Conservation (phyloP, 23 red algal genomes). For the Gracilaria caudata region DNA sequence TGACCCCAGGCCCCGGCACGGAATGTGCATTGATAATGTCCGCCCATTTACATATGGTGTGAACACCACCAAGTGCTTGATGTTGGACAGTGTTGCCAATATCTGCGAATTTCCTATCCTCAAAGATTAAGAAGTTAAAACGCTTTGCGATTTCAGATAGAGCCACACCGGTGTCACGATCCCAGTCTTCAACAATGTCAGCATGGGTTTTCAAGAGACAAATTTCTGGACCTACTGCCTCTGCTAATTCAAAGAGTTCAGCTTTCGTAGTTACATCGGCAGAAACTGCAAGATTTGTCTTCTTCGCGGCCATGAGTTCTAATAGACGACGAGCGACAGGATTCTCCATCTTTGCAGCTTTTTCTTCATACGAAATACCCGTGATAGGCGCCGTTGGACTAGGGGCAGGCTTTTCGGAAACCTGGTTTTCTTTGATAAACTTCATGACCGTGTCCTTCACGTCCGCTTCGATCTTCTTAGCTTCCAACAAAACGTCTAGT, state of each 20-base stretch:
- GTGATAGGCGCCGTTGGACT: not conserved
- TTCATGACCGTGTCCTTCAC: conserved; percentile 52
- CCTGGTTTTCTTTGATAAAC: conserved; percentile 75
- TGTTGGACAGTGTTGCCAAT: conserved; percentile 91
- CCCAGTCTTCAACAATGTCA: conserved; percentile 94
- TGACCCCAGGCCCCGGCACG: conserved; percentile 81
- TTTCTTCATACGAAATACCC: conserved; percentile 30
- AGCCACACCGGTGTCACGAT: conserved; percentile 47
- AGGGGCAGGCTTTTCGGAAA: not conserved
- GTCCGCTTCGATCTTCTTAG: conserved; percentile 29
- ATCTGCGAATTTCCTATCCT: conserved; percentile 98
- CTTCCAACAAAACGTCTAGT: conserved; percentile 52
- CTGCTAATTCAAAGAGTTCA: conserved; percentile 79
- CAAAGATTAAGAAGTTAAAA: conserved; percentile 93
- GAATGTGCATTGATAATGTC: conserved; percentile 95
- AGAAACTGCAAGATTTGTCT: conserved; percentile 87
- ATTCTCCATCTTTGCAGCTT: conserved; percentile 37
- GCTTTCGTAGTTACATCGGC: conserved; percentile 84
- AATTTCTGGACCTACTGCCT: conserved; percentile 83
- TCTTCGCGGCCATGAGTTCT: conserved; percentile 74
- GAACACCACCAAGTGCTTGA: conserved; percentile 77
- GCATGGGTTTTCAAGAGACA: conserved; percentile 94
- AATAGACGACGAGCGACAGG: conserved; percentile 70
- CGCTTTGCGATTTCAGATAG: conserved; percentile 64
- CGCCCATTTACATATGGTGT: conserved; percentile 85